Evolutionary conservation across 1,139 yeast genomes (phyloP), one percentile per base, ranked within the genome.

Genomic region (Wickerhamiella pararugosa): DNA sequence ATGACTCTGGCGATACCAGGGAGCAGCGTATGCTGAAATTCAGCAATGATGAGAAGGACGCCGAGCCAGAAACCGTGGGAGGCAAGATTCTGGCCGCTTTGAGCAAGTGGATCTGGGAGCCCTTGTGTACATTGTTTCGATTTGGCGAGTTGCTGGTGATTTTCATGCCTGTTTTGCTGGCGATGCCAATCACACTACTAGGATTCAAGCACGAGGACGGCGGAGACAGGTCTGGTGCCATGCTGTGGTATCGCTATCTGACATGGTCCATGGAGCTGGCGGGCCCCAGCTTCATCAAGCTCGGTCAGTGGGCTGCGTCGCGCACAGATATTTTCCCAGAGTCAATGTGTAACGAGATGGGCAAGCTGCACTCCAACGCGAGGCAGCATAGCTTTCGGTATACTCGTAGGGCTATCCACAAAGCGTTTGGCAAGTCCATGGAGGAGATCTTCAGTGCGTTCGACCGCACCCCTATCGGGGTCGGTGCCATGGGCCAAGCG

Each of bases 301-400:
- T 90, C 49, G 98, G 97, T 4, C 98, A 92, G 65, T 90, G 99
- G 99, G 98, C 98, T 0, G 97, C 97, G 3, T 81, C 95, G n/a
- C 72, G 99, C 62, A 82, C 94, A 0, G 99, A 90, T 60, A 81
- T 90, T 34, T 87, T 90, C 61, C 80, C 95, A 2, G 66, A 65
- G 42, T 83, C 73, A 39, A 63, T 90, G 61, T 90, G 98, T 59
- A 73, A 73, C 25, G 90, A 82, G 55, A 63, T 90, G 53, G 74
- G 84, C 3, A 64, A 73, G 32, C 64, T 90, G 43, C 98, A 90
- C 58, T 82, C 95, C 9, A 76, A 83, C 56, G 87, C 90, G 9
- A 74, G 71, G 45, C 71, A 82, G 5, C 99, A 90, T 62, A 65
- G 81, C 1, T 59, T 83, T 33, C 52, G 57, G 1, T 69, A 70